phyloP scores from a whole-genome alignment of 139 green algal genomes.

The Chlamydomonas applanata region DNA sequence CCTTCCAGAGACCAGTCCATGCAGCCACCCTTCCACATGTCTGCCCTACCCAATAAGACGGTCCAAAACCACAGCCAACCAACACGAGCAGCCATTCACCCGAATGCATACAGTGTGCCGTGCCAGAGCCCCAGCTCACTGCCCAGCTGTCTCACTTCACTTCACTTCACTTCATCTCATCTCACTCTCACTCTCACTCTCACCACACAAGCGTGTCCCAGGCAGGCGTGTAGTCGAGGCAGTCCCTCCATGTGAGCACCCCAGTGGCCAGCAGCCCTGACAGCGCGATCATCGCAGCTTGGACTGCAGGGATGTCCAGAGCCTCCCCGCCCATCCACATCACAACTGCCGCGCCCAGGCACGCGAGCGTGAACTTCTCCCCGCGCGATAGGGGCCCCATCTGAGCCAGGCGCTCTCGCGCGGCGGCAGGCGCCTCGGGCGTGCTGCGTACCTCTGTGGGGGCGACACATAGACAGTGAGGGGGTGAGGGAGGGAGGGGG shows the following conservation, averaged over 20 bases:
- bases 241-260: conserved; percentile 89
- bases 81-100: too few species aligned
- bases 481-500: too few species aligned
- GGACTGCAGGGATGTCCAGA: conserved; percentile 75
- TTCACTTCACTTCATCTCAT: too few species aligned
- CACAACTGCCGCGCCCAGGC: conserved; percentile 80
- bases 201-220: conserved; percentile 96
- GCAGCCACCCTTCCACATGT: too few species aligned
- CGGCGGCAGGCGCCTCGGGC: conserved; percentile 25
- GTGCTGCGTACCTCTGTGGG: conserved; percentile 4
- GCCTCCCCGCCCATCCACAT: conserved; percentile 76
- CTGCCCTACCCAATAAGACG: too few species aligned
- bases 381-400: conserved; percentile 83
- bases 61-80: too few species aligned
- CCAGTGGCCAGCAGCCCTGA: conserved; percentile 82
- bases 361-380: conserved; percentile 87
- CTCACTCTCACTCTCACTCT: conserved; percentile 26
- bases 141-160: too few species aligned
- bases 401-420: conserved; percentile 56
- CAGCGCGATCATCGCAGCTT: conserved; percentile 93
- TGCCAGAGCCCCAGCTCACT: too few species aligned
- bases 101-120: too few species aligned
- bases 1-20: too few species aligned
- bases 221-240: conserved; percentile 86
- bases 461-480: too few species aligned